A percentile compares a stretch with the other conserved stretches of the same genome.
These are phyloP conservation scores for Alternaria panax DNA, from an alignment of 2,329 filamentous ascomycete species.

Conservation along the genomic window DNA sequence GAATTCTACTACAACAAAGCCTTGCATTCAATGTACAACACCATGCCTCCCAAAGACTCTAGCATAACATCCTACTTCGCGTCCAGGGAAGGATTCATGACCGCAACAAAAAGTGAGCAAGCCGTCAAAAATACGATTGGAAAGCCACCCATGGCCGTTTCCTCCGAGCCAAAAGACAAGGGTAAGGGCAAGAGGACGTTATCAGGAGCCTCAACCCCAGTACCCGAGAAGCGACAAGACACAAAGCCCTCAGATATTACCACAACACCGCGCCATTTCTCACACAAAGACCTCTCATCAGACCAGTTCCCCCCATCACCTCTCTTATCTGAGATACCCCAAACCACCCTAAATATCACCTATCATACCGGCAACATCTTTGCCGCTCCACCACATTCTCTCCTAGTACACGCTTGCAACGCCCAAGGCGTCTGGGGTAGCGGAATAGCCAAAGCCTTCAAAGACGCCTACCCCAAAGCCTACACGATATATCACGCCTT, in stretches of 20 bases:
- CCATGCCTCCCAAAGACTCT: not conserved
- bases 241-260: not conserved
- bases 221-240: constrained; percentile 5
- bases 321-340: not conserved
- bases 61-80: constrained; percentile 9
- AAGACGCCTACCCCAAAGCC: constrained; percentile 59
- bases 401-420: constrained; percentile 68
- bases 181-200: constrained; percentile 1
- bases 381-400: constrained; percentile 56
- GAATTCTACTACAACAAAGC: not conserved
- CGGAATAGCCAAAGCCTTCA: constrained; percentile 65
- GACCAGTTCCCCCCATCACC: not conserved
- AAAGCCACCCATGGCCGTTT: not conserved
- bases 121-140: not conserved
- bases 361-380: constrained; percentile 60
- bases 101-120: not conserved
- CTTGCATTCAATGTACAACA: not conserved
- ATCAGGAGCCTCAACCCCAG: not conserved
- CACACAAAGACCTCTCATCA: constrained; percentile 17
- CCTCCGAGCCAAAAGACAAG: not conserved
- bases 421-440: constrained; percentile 64
- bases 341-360: constrained; percentile 19
- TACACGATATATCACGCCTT: constrained; percentile 57
- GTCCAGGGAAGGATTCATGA: not conserved
- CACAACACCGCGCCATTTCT: constrained; percentile 8